These are phyloP conservation scores for Exophiala dermatitidis DNA, from an alignment of 2,329 filamentous ascomycete species.

Conservation along the genomic window DNA sequence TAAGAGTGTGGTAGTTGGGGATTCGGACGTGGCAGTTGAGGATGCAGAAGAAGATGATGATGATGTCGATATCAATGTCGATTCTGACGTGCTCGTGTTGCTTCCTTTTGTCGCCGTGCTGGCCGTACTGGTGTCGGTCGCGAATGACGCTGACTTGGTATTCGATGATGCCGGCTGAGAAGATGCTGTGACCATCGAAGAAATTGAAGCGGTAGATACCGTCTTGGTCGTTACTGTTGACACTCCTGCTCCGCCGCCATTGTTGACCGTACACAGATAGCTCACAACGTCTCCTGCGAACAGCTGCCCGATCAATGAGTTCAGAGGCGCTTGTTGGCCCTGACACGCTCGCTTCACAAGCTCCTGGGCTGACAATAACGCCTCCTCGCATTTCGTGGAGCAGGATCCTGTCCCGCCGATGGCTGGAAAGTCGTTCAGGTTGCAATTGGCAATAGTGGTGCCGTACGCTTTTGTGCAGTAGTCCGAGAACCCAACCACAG, in stretches of 20 bases:
- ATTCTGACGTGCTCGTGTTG: background rate
- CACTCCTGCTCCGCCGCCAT: slow-evolving; percentile 33
- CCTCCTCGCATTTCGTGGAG: slow-evolving; percentile 11
- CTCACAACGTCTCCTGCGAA: slow-evolving; percentile 29
- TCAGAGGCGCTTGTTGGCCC: slow-evolving; percentile 10
- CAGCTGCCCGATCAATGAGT: slow-evolving; percentile 30
- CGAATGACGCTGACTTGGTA: slow-evolving; percentile 22
- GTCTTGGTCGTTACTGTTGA: slow-evolving; percentile 35
- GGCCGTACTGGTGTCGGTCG: slow-evolving; percentile 4
- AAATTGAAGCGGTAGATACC: slow-evolving; percentile 35
- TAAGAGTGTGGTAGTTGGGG: slow-evolving; percentile 20
- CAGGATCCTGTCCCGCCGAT: slow-evolving; percentile 15
- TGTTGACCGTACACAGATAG: slow-evolving; percentile 38
- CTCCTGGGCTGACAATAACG: slow-evolving; percentile 6
- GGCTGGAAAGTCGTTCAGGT: slow-evolving; percentile 18
- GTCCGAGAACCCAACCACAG: slow-evolving; percentile 21
- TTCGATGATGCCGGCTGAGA: slow-evolving; percentile 36
- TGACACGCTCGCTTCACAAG: slow-evolving; percentile 15
- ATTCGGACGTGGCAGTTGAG: slow-evolving; percentile 38
- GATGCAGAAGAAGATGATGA: slow-evolving; percentile 36
- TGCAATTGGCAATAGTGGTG: slow-evolving; percentile 14
- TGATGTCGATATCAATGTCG: slow-evolving; percentile 30
- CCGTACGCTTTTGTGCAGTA: slow-evolving; percentile 21
- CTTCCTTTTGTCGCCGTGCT: slow-evolving; percentile 1
- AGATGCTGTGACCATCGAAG: slow-evolving; percentile 33